Conservation (phyloP, 1,284 basidiomycete species). For the Fomitopsis betulina region DNA sequence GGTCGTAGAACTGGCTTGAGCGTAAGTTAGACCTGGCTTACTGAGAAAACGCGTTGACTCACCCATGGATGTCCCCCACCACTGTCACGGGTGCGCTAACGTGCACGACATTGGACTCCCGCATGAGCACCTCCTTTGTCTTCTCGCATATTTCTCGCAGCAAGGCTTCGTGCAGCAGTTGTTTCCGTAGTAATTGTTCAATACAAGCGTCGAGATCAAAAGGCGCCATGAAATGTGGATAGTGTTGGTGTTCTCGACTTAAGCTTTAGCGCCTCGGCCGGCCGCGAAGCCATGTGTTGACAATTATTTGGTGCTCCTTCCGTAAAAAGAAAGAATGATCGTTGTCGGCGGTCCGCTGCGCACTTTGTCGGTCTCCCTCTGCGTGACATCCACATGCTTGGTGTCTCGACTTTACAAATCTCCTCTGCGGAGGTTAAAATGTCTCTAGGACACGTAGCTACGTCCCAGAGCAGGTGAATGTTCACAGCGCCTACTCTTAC, state of each 20-base stretch:
- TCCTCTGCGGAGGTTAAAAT: too few species aligned
- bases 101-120: constrained; percentile 98
- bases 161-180: constrained; percentile 88
- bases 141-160: constrained; percentile 97
- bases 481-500: too few species aligned
- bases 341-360: background rate
- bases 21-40: constrained; percentile 18
- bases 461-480: too few species aligned
- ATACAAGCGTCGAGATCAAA: constrained; percentile 97
- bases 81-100: constrained; percentile 98
- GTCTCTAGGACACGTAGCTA: too few species aligned
- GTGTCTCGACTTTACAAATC: too few species aligned
- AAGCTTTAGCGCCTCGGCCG: background rate
- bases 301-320: background rate
- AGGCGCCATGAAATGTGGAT: constrained; percentile 62
- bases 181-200: constrained; percentile 84
- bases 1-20: constrained; percentile 96
- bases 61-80: constrained; percentile 99
- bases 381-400: too few species aligned
- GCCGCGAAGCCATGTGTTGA: background rate
- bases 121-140: constrained; percentile 98
- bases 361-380: background rate
- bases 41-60: constrained; percentile 33
- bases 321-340: constrained; percentile 1
- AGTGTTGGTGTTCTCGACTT: background rate